A percentile compares a stretch with the other conserved stretches of the same genome.
phyloP scores from a whole-genome alignment of 192 early-diverging fungal genomes.

The Backusella tuberculispora region DNA sequence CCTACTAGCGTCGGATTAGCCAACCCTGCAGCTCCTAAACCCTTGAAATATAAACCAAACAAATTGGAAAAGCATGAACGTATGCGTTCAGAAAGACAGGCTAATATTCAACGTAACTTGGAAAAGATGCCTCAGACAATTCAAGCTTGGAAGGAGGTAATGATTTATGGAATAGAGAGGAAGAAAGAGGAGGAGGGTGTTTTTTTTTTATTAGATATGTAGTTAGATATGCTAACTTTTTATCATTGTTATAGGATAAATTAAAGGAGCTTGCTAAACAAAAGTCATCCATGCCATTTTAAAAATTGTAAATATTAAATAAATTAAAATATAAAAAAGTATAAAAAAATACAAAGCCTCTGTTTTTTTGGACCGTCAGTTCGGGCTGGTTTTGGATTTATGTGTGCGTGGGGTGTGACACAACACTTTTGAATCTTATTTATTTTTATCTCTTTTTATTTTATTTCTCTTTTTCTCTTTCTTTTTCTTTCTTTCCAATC shows the following conservation, averaged over 20 bases:
- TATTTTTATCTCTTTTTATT: not conserved
- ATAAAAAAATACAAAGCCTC: not conserved
- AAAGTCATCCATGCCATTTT: conserved; percentile 43
- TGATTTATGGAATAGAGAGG: not conserved
- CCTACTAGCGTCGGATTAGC: conserved; percentile 56
- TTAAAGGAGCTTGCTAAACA: conserved; percentile 41
- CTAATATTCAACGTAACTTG: conserved; percentile 36
- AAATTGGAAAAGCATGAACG: conserved; percentile 48
- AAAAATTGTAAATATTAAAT: conserved; percentile 4
- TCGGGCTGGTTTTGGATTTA: too few relatives aligned
- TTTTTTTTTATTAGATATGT: not conserved
- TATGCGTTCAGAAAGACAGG: conserved; percentile 43
- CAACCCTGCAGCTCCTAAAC: conserved; percentile 36
- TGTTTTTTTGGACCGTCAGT: not conserved
- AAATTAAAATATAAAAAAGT: not conserved
- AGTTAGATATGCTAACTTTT: not conserved
- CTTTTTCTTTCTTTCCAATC: not conserved
- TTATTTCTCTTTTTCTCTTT: not conserved
- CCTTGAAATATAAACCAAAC: conserved; percentile 39
- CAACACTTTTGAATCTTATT: too few relatives aligned
- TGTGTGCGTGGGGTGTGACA: too few relatives aligned
- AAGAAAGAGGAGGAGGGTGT: not conserved
- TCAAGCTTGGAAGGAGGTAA: conserved; percentile 45
- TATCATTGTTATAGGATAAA: conserved; percentile 38
- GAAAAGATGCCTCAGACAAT: conserved; percentile 48